Base-by-base conservation (phyloP, 768 basidiomycete species). In the Tylopilus balloui region DNA sequence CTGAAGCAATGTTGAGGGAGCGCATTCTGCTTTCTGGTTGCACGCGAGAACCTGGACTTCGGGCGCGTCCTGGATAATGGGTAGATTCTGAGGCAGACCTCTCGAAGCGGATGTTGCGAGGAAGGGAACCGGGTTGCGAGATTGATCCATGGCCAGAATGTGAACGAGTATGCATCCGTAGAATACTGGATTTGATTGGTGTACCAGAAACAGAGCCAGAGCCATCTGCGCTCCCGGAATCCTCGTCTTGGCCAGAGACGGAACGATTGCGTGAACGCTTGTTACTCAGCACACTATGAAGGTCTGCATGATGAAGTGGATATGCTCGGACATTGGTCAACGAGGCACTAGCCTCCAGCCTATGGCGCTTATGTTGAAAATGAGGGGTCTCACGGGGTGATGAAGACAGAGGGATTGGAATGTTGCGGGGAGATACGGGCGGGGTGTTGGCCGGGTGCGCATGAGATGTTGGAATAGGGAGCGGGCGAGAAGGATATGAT, bases 271-370 rank as follows among this genome's bases (percentile, higher is more conserved):
- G 63, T 27, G 60, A 59, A 32, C 67, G 62, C 48, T 57, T 51
- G 48, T 47, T 63, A 42, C 73, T 67, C 37, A 79, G 56, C 4
- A 69, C 69, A 42, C 67, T 72, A 49, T 81, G 78, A 4, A 77
- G 60, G 43, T 81, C 81, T 34, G 76, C 68, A 10, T 77, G 76
- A 42, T 70, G 62, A 12, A 77, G 76, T 7, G 65, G 61, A 44
- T 62, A 61, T n/a, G 56, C 53, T 40, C 55, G 46, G 21, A 58
- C 45, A 38, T 56, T 55, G 37, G 56, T 48, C 31, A 64, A 38
- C 1, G 68, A 61, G 21, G 53, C 15, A 32, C 55, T 67, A 6
- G 49, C 52, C 47, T 52, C 60, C 28, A 68, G 47, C 41, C 53
- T 59, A 45, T 59, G 62, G 38, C 45, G 64, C 21, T 55, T 51